A percentile compares a stretch with the other conserved stretches of the same genome.
Conservation (phyloP, 2,329 filamentous ascomycete species). For the Metarhizium album region DNA sequence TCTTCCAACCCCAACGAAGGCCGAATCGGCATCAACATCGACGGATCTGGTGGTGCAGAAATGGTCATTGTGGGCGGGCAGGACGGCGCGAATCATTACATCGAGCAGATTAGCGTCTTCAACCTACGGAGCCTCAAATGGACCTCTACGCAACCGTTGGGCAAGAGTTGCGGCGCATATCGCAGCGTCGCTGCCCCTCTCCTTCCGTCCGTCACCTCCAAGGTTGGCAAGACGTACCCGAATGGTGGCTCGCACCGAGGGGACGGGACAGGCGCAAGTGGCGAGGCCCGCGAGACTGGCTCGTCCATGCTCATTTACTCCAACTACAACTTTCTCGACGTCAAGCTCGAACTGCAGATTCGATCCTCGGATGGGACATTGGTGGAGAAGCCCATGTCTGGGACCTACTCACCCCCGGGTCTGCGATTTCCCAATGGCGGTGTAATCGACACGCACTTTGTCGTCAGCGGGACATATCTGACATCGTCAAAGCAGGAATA, state of each 20-base stretch:
- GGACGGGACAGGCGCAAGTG: constrained; percentile 32
- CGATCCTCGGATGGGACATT: constrained; percentile 74
- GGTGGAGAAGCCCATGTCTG: constrained; percentile 80
- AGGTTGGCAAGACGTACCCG: constrained; percentile 51
- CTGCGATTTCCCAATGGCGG: constrained; percentile 93
- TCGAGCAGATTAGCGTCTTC: constrained; percentile 97
- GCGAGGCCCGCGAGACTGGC: constrained; percentile 43
- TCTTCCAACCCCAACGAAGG: constrained; percentile 79
- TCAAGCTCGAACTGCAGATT: constrained; percentile 89
- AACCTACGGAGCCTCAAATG: constrained; percentile 91
- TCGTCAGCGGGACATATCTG: constrained; percentile 93
- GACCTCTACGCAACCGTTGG: constrained; percentile 79
- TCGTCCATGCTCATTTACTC: constrained; percentile 93
- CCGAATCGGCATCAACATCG: constrained; percentile 75
- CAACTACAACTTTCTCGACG: constrained; percentile 97
- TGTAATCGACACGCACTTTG: constrained; percentile 90
- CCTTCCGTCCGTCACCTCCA: constrained; percentile 50
- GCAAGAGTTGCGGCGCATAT: constrained; percentile 91
- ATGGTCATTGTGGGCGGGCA: constrained; percentile 97
- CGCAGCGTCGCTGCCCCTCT: constrained; percentile 88
- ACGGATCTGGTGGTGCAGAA: constrained; percentile 85
- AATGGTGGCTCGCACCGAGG: constrained; percentile 28
- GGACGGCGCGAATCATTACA: constrained; percentile 96
- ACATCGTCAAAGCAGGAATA: constrained; percentile 98
- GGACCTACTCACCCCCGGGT: constrained; percentile 77